Percentiles rank a stretch among this genome's conserved stretches.
phyloP scores from a whole-genome alignment of 164 flowering plant species.

The Nymphaea thermarum region DNA sequence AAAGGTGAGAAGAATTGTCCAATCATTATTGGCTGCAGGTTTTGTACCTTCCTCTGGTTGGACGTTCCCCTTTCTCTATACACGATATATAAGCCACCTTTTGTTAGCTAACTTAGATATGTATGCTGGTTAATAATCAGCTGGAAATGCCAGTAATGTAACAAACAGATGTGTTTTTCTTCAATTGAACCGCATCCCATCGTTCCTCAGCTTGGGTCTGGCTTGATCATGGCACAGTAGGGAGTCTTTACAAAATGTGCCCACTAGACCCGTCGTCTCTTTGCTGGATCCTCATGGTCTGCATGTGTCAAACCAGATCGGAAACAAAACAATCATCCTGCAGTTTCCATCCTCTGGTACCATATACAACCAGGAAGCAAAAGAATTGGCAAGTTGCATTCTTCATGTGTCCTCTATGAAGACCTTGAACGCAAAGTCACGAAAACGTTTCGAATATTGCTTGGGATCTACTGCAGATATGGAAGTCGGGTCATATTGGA shows the following conservation, averaged over 20 bases:
- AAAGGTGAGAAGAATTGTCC: too few relatives aligned
- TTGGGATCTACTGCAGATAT: slow-evolving; percentile 82
- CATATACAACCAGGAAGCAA: not conserved
- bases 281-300: not conserved
- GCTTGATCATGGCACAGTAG: not conserved
- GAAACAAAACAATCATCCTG: not conserved
- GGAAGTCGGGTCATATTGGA: slow-evolving; percentile 66
- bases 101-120: too few relatives aligned
- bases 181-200: not conserved
- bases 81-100: too few relatives aligned
- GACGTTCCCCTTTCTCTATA: too few relatives aligned
- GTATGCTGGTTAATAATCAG: not conserved
- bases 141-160: not conserved
- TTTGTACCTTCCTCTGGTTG: too few relatives aligned
- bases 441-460: slow-evolving; percentile 63
- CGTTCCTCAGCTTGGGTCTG: not conserved
- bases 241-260: not conserved
- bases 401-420: slow-evolving; percentile 44
- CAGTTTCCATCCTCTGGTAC: not conserved
- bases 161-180: not conserved
- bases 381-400: not conserved
- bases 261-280: not conserved
- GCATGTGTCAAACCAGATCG: not conserved
- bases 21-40: too few relatives aligned
- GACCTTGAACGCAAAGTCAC: slow-evolving; percentile 53